Conservation (phyloP, 331 rosid species). For the Malus hybrid region DNA sequence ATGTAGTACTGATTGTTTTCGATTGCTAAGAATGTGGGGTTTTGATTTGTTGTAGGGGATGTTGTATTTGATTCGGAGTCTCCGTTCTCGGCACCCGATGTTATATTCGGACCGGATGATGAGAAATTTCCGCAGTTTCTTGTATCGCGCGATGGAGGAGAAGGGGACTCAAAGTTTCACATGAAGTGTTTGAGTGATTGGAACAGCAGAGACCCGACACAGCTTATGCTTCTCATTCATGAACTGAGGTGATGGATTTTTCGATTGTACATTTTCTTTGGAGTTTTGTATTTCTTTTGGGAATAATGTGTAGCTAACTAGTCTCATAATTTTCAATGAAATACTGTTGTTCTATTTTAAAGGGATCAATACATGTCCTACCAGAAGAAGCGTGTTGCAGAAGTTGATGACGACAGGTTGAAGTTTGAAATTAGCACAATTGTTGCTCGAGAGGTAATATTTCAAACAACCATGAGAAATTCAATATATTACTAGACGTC, state of each 20-base stretch:
- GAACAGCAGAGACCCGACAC: conserved; percentile 62
- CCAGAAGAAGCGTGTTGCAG: conserved; percentile 75
- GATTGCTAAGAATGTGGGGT: background rate
- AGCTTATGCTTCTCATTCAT: conserved; percentile 58
- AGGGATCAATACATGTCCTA: conserved; percentile 70
- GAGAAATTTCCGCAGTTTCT: conserved; percentile 62
- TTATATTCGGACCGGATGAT: conserved; percentile 76
- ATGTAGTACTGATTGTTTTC: background rate
- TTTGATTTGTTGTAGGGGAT: conserved; percentile 54
- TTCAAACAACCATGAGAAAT: background rate
- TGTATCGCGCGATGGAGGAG: conserved; percentile 23
- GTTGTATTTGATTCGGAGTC: conserved; percentile 46
- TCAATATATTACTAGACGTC: background rate
- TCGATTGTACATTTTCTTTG: background rate
- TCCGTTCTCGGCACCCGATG: conserved; percentile 72
- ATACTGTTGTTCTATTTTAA: background rate
- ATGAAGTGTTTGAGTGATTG: conserved; percentile 38
- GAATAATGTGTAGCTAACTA: background rate
- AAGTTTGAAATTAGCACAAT: conserved; percentile 85
- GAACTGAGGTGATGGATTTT: conserved; percentile 46
- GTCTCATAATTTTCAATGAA: background rate
- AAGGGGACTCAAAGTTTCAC: conserved; percentile 12
- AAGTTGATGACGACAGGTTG: conserved; percentile 83
- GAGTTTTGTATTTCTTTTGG: background rate
- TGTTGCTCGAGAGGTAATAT: conserved; percentile 63